Base-by-base conservation (phyloP, 371 early-diverging fungal species). In the Mucor piriformis region DNA sequence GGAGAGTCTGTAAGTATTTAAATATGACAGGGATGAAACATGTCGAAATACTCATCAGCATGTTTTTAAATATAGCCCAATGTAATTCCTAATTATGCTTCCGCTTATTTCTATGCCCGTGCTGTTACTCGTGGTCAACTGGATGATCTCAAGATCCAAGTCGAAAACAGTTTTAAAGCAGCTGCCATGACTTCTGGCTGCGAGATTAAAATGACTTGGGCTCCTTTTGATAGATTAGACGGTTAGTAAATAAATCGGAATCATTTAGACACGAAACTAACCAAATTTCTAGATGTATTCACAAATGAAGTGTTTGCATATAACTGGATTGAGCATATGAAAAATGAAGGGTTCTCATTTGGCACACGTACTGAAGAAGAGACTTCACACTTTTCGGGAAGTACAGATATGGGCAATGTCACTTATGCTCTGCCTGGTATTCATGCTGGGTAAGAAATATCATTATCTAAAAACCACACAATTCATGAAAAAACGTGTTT, bases 401-500 rank as follows among this genome's bases (percentile, higher is more conserved):
- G 82, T 15, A 89, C 89, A 5, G 94, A 93, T 61, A 87, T 90
- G 82, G 93, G 92, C 32, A 91, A 91, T 51, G 61, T 85, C 12
- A 80, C 77, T 6, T 65, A 78, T 33, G 77, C 65, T 7, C 49
- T 82, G 7, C 70, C 60, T 29, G 54, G 50, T 44, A 55, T 64
- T 32, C 64, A 67, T 24, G 57, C 70, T 46, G 55, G 55, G 55
- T 54, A 54, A 29, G 54, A 18, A n/a, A 24, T n/a, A n/a, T n/a
- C 8, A 25, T 5, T 2, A 6, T 6, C 15, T 15, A 25, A 25
- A 53, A 27, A 27, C n/a, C n/a, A n/a, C n/a, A n/a, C n/a, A n/a
- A n/a, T n/a, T n/a, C n/a, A 13, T 13, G 24, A 33, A n/a, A 54
- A 54, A 42, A 54, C 53, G 53, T 52, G 53, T 38, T 33, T 50